Conservation (phyloP, 768 basidiomycete genomes). For the Mycena vulgaris region DNA sequence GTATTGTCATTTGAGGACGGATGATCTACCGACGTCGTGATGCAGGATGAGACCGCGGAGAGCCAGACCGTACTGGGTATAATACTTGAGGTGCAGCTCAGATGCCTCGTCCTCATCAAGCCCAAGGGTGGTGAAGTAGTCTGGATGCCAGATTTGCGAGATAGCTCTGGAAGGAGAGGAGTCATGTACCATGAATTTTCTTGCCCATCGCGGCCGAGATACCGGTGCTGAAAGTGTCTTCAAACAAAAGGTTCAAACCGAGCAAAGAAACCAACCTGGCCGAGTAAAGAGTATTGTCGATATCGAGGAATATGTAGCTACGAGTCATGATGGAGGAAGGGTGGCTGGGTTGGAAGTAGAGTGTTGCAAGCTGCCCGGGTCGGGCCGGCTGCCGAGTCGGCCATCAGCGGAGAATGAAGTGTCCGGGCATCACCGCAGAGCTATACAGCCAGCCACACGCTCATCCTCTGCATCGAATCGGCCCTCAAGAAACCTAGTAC, state of each 20-base stretch:
- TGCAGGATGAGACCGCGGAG: slow-evolving; percentile 83
- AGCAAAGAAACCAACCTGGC: too few relatives aligned
- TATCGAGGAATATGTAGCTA: slow-evolving; percentile 50
- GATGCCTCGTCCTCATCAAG: slow-evolving; percentile 79
- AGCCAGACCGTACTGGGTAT: slow-evolving; percentile 87
- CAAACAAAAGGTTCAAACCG: too few relatives aligned
- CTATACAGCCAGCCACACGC: slow-evolving; percentile 10
- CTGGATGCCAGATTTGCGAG: slow-evolving; percentile 52
- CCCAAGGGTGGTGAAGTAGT: slow-evolving; percentile 82
- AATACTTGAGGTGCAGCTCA: slow-evolving; percentile 79
- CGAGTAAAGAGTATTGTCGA: slow-evolving; percentile 92
- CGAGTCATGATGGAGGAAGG: neutral
- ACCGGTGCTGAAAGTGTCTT: slow-evolving; percentile 62
- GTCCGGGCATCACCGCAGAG: neutral
- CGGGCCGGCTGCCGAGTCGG: too few relatives aligned
- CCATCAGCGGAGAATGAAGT: too few relatives aligned
- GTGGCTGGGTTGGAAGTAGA: too few relatives aligned
- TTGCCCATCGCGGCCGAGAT: slow-evolving; percentile 87
- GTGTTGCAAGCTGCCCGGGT: too few relatives aligned
- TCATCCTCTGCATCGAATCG: slow-evolving; percentile 10
- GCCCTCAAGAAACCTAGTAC: slow-evolving; percentile 35
- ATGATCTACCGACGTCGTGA: slow-evolving; percentile 74
- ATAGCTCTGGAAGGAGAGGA: slow-evolving; percentile 1
- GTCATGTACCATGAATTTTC: slow-evolving; percentile 77
- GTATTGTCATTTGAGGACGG: neutral